phyloP scores from a whole-genome alignment of 768 basidiomycete genomes.

The Podaxis carcinomalis region DNA sequence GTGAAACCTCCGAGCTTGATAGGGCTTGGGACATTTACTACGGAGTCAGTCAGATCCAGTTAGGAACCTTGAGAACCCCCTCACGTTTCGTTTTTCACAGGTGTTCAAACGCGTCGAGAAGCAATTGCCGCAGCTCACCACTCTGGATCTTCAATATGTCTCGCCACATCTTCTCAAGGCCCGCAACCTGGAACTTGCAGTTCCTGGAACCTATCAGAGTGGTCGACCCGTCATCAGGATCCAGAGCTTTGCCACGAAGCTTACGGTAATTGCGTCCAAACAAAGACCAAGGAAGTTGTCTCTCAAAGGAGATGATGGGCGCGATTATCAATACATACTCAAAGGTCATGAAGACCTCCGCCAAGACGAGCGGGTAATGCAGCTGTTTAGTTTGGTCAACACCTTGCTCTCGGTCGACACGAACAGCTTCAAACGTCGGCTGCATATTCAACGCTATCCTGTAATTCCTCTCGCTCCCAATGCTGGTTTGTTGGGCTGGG shows the following conservation, averaged over 20 bases:
- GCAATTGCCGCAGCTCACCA: slow-evolving; percentile 82
- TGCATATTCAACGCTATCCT: slow-evolving; percentile 90
- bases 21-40: slow-evolving; percentile 99
- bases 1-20: slow-evolving; percentile 86
- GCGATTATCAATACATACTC: slow-evolving; percentile 86
- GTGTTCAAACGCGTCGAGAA: slow-evolving; percentile 97
- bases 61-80: not conserved
- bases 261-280: slow-evolving; percentile 94
- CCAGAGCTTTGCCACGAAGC: slow-evolving; percentile 78
- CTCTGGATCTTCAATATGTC: slow-evolving; percentile 94
- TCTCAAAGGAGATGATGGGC: slow-evolving; percentile 86
- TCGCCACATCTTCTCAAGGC: slow-evolving; percentile 89
- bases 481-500: slow-evolving; percentile 93
- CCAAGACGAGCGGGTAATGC: slow-evolving; percentile 99
- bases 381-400: slow-evolving; percentile 95
- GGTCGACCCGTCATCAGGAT: slow-evolving; percentile 83
- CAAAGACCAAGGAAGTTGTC: slow-evolving; percentile 89
- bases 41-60: slow-evolving; percentile 46
- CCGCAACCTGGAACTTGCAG: slow-evolving; percentile 88
- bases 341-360: slow-evolving; percentile 99
- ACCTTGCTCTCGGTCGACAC: slow-evolving; percentile 90
- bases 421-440: slow-evolving; percentile 90
- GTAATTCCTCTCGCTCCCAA: slow-evolving; percentile 95
- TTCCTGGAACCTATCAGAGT: slow-evolving; percentile 93
- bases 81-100: slow-evolving; percentile 30